Conservation (phyloP, 768 basidiomycete species). For the Fibroporia radiculosa region DNA sequence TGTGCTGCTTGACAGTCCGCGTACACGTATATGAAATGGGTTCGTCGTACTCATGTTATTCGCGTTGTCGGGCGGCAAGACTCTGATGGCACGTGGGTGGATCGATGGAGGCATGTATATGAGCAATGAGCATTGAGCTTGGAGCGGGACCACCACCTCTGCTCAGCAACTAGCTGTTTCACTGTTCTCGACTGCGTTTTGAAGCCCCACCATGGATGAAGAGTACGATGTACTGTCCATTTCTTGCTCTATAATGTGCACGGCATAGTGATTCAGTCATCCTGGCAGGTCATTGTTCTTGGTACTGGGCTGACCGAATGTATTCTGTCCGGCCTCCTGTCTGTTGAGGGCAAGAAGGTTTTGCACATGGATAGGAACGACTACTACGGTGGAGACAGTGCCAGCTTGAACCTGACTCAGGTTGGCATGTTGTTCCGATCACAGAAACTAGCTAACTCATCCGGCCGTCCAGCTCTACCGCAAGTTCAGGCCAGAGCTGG, state of each 20-base stretch:
- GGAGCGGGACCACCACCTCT: conserved; percentile 5
- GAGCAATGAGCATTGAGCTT: neutral
- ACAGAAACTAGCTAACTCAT: conserved; percentile 7
- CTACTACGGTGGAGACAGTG: conserved; percentile 97
- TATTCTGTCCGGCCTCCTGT: conserved; percentile 94
- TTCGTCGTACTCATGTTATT: no score
- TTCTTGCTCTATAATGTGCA: neutral
- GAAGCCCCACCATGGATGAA: conserved; percentile 78
- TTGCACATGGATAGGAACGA: conserved; percentile 98
- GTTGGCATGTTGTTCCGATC: conserved; percentile 33
- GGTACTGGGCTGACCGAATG: conserved; percentile 98
- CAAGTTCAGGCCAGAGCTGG: conserved; percentile 79
- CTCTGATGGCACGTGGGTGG: conserved; percentile 15
- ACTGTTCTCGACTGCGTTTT: conserved; percentile 8
- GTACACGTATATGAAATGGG: no score
- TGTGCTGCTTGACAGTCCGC: no score
- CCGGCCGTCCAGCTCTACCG: conserved; percentile 68
- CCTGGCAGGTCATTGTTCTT: conserved; percentile 71
- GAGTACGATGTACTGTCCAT: conserved; percentile 75
- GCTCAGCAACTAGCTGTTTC: neutral
- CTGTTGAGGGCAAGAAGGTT: conserved; percentile 99
- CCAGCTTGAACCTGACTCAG: conserved; percentile 95
- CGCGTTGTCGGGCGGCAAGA: conserved; percentile 2
- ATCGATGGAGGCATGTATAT: conserved; percentile 11
- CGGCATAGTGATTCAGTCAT: conserved; percentile 4